Base-by-base conservation (phyloP, 768 basidiomycete genomes). In the Hemileccinum rubropunctum region DNA sequence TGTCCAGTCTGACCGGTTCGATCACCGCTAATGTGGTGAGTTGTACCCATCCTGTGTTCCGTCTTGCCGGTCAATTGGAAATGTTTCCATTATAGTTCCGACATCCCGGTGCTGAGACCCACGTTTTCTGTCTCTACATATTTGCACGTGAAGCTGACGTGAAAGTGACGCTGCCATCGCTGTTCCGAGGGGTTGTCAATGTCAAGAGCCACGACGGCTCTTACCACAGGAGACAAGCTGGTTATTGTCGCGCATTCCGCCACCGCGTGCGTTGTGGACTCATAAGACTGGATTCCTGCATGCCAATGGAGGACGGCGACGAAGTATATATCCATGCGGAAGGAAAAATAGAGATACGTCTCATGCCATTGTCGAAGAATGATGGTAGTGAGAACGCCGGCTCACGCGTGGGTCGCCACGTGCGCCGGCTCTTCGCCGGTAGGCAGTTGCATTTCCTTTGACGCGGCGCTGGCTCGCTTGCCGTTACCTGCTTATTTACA, bases 61-160 rank as follows among this genome's bases (percentile, higher is more conserved):
- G 17, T 20, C 39, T 27, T 15, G 50, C 42, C 20, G 2, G 35
- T 32, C 42, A 40, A 44, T 23, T 45, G 43, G 41, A 42, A 52
- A 34, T 37, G 33, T 4, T 28, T 38, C 26, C 20, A 17, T 47
- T 46, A 15, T 34, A 70, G 66, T 42, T 48, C 53, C 61, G 66
- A 39, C 57, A 52, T n/a, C 50, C 61, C 0, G 55, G 56, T 26
- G 66, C 55, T 5, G 63, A 69, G 51, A 47, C 47, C 12, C 66
- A 68, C 42, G 54, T 58, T 15, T 69, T 70, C 47, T 59, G 68
- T 37, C 59, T 68, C 9, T 63, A 53, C 39, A 58, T 68, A 39
- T 58, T 68, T 43, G 53, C 61, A 46, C 66, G 66, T 52, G 53
- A 46, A n/a, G 54, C 57, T 30, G 45, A 57, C 52, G 68, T 68